Conservation (phyloP, 2,329 filamentous ascomycete species). For the Metarhizium guizhouense region DNA sequence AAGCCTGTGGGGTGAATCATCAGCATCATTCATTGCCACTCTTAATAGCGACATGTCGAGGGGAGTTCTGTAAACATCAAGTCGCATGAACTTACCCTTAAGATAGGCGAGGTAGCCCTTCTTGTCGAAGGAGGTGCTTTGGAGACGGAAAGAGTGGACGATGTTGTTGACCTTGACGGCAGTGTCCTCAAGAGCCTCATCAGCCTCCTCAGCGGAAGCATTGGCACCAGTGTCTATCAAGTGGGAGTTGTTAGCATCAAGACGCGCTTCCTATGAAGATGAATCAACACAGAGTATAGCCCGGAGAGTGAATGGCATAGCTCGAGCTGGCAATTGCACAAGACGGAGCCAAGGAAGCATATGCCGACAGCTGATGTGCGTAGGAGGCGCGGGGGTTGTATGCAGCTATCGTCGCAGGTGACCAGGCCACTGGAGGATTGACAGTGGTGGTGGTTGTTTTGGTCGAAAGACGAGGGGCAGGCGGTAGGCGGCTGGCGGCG, state of each 20-base stretch:
- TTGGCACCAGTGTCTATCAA: slow-evolving; percentile 79
- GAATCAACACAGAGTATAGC: neutral
- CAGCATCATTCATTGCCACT: neutral
- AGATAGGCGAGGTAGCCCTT: slow-evolving; percentile 75
- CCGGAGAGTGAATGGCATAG: neutral
- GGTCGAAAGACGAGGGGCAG: neutral
- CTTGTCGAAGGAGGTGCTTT: slow-evolving; percentile 75
- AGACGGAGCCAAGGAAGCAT: neutral
- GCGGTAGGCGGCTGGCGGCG: too few relatives aligned
- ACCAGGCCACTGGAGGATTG: neutral
- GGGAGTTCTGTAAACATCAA: neutral
- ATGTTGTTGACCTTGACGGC: slow-evolving; percentile 81
- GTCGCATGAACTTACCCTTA: slow-evolving; percentile 54
- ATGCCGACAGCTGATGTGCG: neutral
- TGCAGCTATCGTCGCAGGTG: too few relatives aligned
- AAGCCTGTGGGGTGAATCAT: slow-evolving; percentile 47
- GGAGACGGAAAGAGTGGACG: slow-evolving; percentile 83
- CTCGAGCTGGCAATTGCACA: too few relatives aligned
- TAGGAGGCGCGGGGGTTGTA: neutral
- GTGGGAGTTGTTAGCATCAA: neutral
- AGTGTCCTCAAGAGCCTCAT: slow-evolving; percentile 65
- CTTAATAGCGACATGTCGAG: neutral
- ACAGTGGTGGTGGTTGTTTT: neutral
- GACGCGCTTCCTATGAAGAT: neutral
- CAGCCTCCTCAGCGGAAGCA: slow-evolving; percentile 87